Percentiles rank a stretch among this genome's conserved stretches.
These are phyloP conservation scores for Neurospora discreta DNA, from an alignment of 495 filamentous ascomycete species.

Conservation along the genomic window DNA sequence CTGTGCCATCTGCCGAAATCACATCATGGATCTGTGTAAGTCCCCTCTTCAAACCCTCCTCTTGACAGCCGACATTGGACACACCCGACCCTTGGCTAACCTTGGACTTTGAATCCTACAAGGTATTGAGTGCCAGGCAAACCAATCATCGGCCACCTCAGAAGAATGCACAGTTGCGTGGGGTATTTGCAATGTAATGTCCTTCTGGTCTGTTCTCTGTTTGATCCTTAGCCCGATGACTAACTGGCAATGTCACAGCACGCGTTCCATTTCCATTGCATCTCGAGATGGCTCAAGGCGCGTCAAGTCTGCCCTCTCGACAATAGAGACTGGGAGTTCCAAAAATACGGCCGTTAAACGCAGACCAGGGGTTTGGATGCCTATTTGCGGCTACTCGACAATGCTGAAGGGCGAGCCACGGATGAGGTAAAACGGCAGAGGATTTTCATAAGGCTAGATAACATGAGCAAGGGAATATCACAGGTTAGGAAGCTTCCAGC, in stretches of 20 bases:
- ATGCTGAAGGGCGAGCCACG: background rate
- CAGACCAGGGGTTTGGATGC: background rate
- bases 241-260: constrained; percentile 48
- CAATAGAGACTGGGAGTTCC: constrained; percentile 99
- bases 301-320: constrained; percentile 96
- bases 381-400: background rate
- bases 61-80: background rate
- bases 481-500: background rate
- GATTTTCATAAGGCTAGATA: background rate
- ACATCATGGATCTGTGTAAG: constrained; percentile 98
- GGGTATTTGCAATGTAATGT: constrained; percentile 94
- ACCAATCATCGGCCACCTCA: constrained; percentile 92
- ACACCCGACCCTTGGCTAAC: background rate
- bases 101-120: constrained; percentile 1
- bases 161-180: constrained; percentile 98
- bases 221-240: background rate
- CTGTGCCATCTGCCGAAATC: constrained; percentile 97
- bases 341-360: constrained; percentile 77
- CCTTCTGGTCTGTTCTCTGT: background rate
- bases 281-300: constrained; percentile 99
- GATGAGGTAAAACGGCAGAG: background rate
- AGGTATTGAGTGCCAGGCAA: constrained; percentile 99
- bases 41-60: background rate
- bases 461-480: background rate
- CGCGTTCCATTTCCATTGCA: constrained; percentile 99